Conservation (phyloP, 805 yeast species). For the Candida gorgasii region DNA sequence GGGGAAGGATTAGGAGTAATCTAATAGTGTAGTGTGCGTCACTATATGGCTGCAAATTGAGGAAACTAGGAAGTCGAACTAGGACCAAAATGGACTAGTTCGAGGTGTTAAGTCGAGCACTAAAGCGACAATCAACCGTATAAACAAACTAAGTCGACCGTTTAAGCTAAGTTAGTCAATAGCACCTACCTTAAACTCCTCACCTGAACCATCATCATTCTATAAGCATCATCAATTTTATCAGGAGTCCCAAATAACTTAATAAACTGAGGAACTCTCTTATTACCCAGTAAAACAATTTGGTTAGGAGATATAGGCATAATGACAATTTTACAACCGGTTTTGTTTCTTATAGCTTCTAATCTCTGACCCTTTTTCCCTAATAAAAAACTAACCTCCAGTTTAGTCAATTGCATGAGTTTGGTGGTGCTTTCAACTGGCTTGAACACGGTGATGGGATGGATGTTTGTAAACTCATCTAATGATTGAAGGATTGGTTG, state of each 20-base stretch:
- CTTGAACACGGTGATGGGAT: constrained; percentile 1
- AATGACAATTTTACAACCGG: constrained; percentile 25
- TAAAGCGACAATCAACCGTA: too few relatives aligned
- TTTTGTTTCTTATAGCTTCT: constrained; percentile 21
- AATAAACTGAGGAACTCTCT: constrained; percentile 19
- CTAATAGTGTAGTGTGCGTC: too few relatives aligned
- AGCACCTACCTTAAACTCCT: constrained; percentile 7
- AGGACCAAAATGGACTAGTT: too few relatives aligned
- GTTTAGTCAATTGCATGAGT: constrained; percentile 14
- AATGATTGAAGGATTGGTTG: constrained; percentile 9
- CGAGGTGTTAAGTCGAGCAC: too few relatives aligned
- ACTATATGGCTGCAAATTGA: background rate
- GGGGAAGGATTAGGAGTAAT: too few relatives aligned
- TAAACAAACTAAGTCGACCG: too few relatives aligned
- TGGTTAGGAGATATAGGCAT: constrained; percentile 16
- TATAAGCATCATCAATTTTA: constrained; percentile 18
- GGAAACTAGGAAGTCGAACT: too few relatives aligned
- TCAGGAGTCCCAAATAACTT: constrained; percentile 18
- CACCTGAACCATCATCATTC: constrained; percentile 12
- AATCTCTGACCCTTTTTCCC: constrained; percentile 27
- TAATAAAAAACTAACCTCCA: constrained; percentile 25
- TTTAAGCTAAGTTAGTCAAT: too few relatives aligned
- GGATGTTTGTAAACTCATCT: constrained; percentile 2
- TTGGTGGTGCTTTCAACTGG: constrained; percentile 1
- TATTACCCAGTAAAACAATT: constrained; percentile 12